Conservation (phyloP, 1,284 basidiomycete genomes). For the Sanguinoderma infundibulare region DNA sequence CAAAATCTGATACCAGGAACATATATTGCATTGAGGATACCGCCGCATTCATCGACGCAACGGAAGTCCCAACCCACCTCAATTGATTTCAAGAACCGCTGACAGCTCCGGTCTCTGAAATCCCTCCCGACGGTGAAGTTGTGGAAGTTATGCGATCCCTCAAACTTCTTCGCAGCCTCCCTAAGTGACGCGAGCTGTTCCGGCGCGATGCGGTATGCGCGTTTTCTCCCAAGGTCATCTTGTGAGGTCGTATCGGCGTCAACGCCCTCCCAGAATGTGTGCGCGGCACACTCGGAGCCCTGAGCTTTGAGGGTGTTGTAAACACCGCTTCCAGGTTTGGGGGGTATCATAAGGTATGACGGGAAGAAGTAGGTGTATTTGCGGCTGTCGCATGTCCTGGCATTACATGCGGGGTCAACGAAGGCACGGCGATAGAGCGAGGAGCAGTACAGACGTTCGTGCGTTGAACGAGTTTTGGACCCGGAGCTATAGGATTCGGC, state of each 20-base stretch:
- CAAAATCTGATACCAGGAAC: slow-evolving; percentile 58
- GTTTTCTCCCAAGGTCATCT: slow-evolving; percentile 66
- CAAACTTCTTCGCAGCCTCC: slow-evolving; percentile 63
- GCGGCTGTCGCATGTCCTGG: slow-evolving; percentile 87
- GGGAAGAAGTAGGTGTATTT: slow-evolving; percentile 98
- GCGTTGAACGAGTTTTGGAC: slow-evolving; percentile 95
- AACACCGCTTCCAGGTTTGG: slow-evolving; percentile 77
- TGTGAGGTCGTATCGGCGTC: slow-evolving; percentile 43
- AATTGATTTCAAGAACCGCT: slow-evolving; percentile 85
- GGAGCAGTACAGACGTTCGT: slow-evolving; percentile 62
- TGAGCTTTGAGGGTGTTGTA: slow-evolving; percentile 48
- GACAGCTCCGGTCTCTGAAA: slow-evolving; percentile 81
- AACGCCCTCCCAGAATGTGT: slow-evolving; percentile 51
- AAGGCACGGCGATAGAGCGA: slow-evolving; percentile 1
- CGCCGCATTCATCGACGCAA: neutral
- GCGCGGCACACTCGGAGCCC: slow-evolving; percentile 24
- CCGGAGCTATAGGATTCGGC: slow-evolving; percentile 51
- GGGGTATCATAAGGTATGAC: slow-evolving; percentile 92
- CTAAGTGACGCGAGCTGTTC: slow-evolving; percentile 64
- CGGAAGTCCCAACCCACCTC: slow-evolving; percentile 54
- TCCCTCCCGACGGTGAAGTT: slow-evolving; percentile 95
- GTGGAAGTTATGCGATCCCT: slow-evolving; percentile 94
- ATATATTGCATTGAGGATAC: neutral
- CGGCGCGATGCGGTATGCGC: slow-evolving; percentile 65
- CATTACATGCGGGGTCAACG: slow-evolving; percentile 14